These are phyloP conservation scores for Starmerella bacillaris DNA, from an alignment of 805 yeast genomes.

Conservation along the genomic window DNA sequence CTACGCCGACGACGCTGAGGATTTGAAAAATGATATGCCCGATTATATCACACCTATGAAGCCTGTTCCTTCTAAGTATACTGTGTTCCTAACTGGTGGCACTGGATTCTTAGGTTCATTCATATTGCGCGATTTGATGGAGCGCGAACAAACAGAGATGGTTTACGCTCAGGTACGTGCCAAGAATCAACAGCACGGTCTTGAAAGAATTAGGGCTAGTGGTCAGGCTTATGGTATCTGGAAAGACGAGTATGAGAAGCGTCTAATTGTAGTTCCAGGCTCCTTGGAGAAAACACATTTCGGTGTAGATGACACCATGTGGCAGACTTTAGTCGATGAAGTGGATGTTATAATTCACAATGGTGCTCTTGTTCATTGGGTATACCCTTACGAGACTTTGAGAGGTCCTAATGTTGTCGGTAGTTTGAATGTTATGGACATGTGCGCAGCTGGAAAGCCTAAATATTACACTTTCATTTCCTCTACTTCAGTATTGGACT, in stretches of 20 bases:
- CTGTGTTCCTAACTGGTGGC: conserved; percentile 79
- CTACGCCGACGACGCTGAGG: conserved; percentile 61
- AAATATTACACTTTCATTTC: conserved; percentile 83
- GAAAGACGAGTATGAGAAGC: conserved; percentile 39
- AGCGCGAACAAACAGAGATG: conserved; percentile 41
- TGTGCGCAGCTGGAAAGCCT: conserved; percentile 64
- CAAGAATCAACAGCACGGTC: conserved; percentile 42
- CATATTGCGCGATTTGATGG: conserved; percentile 58
- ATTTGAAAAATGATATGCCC: conserved; percentile 28
- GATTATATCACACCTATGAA: conserved; percentile 31
- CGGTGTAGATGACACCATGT: conserved; percentile 42
- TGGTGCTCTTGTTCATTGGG: conserved; percentile 99
- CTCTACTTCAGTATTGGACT: conserved; percentile 83
- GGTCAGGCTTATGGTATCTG: conserved; percentile 71
- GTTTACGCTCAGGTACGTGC: conserved; percentile 82
- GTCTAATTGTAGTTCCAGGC: conserved; percentile 62
- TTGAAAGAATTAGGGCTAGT: conserved; percentile 56
- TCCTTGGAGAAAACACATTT: conserved; percentile 57
- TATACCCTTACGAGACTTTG: conserved; percentile 75
- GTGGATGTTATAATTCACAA: conserved; percentile 82
- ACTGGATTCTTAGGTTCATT: conserved; percentile 95
- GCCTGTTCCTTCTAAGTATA: conserved; percentile 24
- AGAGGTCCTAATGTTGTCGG: conserved; percentile 88
- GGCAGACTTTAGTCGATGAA: conserved; percentile 38
- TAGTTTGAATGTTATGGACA: conserved; percentile 63